Evolutionary conservation across 2,329 filamentous ascomycete genomes (phyloP).

Genomic region (Sclerotinia spermophila): DNA sequence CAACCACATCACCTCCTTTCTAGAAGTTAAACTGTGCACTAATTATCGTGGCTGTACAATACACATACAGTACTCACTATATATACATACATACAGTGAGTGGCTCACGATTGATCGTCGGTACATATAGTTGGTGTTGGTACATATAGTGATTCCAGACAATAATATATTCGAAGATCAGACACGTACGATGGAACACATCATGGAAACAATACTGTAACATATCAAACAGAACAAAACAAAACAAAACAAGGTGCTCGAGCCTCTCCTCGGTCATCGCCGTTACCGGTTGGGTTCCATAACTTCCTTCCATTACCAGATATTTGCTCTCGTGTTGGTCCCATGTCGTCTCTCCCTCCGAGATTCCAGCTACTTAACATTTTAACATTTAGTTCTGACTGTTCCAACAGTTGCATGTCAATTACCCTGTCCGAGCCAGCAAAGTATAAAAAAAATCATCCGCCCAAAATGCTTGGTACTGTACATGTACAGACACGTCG

Average conservation of each 20-base stretch:
- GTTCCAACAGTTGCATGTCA: neutral
- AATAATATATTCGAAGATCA: neutral
- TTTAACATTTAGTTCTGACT: neutral
- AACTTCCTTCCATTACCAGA: neutral
- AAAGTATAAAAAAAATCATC: neutral
- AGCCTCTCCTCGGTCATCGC: neutral
- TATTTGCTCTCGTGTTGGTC: neutral
- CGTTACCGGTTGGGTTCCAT: neutral
- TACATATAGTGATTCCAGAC: neutral
- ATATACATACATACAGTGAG: neutral
- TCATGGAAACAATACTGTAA: neutral
- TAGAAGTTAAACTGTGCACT: neutral
- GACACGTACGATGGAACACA: neutral
- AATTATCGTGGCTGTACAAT: neutral
- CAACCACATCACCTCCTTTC: neutral
- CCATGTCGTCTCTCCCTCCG: neutral
- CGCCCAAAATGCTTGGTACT: neutral
- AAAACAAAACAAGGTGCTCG: neutral
- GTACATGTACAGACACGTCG: neutral
- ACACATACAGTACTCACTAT: neutral
- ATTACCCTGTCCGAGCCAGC: too few species aligned
- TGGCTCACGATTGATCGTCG: neutral
- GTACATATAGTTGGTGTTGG: neutral
- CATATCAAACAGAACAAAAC: neutral
- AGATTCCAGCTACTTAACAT: neutral